Base-by-base conservation (phyloP, 1,139 yeast species). In the Diutina rugosa region DNA sequence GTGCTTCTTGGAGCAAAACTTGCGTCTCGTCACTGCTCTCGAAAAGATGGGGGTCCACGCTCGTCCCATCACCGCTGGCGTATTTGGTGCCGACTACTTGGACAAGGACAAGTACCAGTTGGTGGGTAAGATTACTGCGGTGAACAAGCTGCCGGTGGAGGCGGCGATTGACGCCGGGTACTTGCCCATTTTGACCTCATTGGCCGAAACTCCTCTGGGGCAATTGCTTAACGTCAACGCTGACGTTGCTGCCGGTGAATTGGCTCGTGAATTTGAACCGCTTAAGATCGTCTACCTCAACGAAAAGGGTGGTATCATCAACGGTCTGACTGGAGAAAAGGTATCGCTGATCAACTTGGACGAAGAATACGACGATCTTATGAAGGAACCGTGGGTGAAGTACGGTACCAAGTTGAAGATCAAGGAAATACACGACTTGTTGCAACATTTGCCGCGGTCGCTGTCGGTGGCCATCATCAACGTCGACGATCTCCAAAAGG, bases 41-140 rank as follows among this genome's bases (percentile, higher is more conserved):
- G 99, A 95, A 71, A 85, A 88, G 69, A 82, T 90, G 81, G 99
- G 99, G 55, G 99, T 95, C 57, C 93, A 90, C 62, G 98, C 99
- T 26, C 84, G 99, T 72, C 99, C 99, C 57, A 93, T 93, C 65
- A 93, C 98, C 55, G 95, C 96, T 51, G 99, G 99, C 64, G 99
- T 95, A 16, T 95, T 93, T 72, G 82, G 86, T 58, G 99, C 99
- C 56, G 90, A 90, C 55, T 93, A 90, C 70, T 79, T 93, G 63
- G 97, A 93, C 69, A 80, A 90, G 70, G 90, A 86, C 9, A 91
- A 90, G 70, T 93, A 93, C 72, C 85, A 91, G 67, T 78, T 93
- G 58, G 99, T 93, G 56, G 99, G 99, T 57, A 85, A 87, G 67
- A 87, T 95, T 67, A 83, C 81, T 57, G 79, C 85, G 51, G 97